Conservation (phyloP, 1,284 basidiomycete genomes). For the Xerocomus minutiporus region DNA sequence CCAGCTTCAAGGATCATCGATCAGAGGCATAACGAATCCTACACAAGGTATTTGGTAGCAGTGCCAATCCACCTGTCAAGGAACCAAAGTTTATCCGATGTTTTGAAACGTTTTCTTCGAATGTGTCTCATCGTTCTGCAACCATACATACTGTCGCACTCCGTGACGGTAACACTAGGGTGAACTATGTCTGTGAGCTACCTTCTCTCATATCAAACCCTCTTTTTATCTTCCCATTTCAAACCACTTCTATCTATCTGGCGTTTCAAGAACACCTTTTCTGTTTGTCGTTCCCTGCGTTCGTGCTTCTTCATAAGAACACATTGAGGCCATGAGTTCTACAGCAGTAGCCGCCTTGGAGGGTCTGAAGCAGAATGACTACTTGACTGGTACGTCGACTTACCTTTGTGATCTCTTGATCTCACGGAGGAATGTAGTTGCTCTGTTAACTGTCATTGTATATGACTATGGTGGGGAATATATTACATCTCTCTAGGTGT, state of each 20-base stretch:
- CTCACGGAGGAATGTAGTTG: background rate
- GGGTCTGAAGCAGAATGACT: background rate
- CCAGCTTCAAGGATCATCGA: too few relatives aligned
- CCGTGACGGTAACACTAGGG: background rate
- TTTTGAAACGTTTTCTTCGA: too few relatives aligned
- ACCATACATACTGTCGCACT: too few relatives aligned
- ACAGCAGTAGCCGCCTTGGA: background rate
- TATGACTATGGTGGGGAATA: slow-evolving; percentile 3
- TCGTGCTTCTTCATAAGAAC: background rate
- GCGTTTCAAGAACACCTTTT: background rate
- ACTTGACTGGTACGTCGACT: background rate
- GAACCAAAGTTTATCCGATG: too few relatives aligned
- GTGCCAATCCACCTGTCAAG: too few relatives aligned
- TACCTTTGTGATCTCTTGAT: too few relatives aligned
- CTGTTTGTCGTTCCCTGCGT: background rate
- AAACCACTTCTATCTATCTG: background rate
- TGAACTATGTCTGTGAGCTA: background rate
- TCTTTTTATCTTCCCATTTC: background rate
- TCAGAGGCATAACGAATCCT: too few relatives aligned
- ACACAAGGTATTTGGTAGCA: too few relatives aligned
- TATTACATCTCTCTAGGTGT: background rate
- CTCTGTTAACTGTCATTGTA: slow-evolving; percentile 1
- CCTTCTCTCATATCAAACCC: background rate
- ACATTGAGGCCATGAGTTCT: background rate
- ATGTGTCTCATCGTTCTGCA: too few relatives aligned